A percentile compares a stretch with the other conserved stretches of the same genome.
These are phyloP conservation scores for Cercospora sp. DNA, from an alignment of 2,329 filamentous ascomycete species.

Conservation along the genomic window DNA sequence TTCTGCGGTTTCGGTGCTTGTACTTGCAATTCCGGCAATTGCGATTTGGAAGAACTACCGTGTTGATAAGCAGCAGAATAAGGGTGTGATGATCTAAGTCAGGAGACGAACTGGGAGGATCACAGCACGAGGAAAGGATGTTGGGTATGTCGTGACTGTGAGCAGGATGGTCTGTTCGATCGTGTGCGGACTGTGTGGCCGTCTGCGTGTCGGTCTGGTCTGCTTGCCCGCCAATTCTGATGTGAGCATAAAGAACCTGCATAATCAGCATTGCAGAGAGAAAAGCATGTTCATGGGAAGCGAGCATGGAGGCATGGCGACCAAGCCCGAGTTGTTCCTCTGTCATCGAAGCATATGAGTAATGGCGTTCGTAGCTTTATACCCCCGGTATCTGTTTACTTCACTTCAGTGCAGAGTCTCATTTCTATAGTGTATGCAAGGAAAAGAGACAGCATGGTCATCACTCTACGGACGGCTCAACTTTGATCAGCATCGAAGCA, in stretches of 20 bases:
- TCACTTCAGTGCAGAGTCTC: not conserved
- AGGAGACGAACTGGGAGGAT: not conserved
- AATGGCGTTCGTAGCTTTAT: not conserved
- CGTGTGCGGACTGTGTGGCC: too few species aligned
- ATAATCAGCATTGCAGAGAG: not conserved
- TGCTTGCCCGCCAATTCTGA: not conserved
- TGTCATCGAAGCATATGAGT: not conserved
- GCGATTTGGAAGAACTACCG: conserved; percentile 41
- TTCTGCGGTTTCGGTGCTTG: conserved; percentile 38
- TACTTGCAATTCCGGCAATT: conserved; percentile 36
- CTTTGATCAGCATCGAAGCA: not conserved
- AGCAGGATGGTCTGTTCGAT: not conserved
- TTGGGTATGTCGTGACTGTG: not conserved
- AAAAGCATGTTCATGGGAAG: not conserved
- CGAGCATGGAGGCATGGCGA: not conserved
- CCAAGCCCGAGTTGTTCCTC: not conserved
- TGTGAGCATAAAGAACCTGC: not conserved
- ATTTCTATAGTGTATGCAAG: too few species aligned
- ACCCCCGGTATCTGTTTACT: not conserved
- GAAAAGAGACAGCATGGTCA: too few species aligned
- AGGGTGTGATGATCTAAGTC: conserved; percentile 37
- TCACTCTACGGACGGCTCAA: too few species aligned
- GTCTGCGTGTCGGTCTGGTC: not conserved
- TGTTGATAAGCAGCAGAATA: conserved; percentile 41
- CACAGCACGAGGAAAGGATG: not conserved